phyloP scores from a whole-genome alignment of 108 stramenopile species.

The Nitzschia sp. region DNA sequence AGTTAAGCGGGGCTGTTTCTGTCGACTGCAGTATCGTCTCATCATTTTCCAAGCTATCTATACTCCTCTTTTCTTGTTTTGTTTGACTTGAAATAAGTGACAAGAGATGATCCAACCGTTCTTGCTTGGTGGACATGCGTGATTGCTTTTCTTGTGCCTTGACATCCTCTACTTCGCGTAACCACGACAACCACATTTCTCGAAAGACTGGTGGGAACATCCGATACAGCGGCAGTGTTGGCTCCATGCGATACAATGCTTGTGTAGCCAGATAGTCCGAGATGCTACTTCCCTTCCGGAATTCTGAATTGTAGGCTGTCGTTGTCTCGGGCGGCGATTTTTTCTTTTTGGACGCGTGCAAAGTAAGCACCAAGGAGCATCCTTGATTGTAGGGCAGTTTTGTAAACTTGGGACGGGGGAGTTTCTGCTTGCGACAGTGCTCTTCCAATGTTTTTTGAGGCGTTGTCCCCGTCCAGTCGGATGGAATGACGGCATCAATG shows the following conservation, averaged over 20 bases:
- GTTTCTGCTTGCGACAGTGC: constrained; percentile 51
- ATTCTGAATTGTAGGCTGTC: constrained; percentile 7
- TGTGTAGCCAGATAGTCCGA: constrained; percentile 56
- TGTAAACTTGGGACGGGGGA: constrained; percentile 50
- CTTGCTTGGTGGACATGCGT: constrained; percentile 22
- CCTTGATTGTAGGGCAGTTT: constrained; percentile 33
- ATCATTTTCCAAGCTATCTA: not conserved
- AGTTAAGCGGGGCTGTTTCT: not conserved
- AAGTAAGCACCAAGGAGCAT: constrained; percentile 24
- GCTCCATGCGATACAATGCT: constrained; percentile 63
- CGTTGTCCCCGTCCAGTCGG: constrained; percentile 73
- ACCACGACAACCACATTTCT: constrained; percentile 71
- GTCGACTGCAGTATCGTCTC: not conserved
- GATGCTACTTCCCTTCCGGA: constrained; percentile 23
- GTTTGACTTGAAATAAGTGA: constrained; percentile 23
- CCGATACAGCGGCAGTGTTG: constrained; percentile 51
- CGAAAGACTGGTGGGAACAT: constrained; percentile 66
- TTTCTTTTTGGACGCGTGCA: not conserved
- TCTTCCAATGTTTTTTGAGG: constrained; percentile 65
- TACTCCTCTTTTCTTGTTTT: not conserved
- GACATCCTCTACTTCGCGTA: constrained; percentile 30
- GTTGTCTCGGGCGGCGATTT: constrained; percentile 1
- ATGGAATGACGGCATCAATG: constrained; percentile 43
- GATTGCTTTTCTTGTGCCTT: constrained; percentile 22
- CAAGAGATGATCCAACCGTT: constrained; percentile 36